Percentiles rank a stretch among this genome's conserved stretches.
phyloP scores from a whole-genome alignment of 139 green algal species.

The Chlamydomonas schloesseri region DNA sequence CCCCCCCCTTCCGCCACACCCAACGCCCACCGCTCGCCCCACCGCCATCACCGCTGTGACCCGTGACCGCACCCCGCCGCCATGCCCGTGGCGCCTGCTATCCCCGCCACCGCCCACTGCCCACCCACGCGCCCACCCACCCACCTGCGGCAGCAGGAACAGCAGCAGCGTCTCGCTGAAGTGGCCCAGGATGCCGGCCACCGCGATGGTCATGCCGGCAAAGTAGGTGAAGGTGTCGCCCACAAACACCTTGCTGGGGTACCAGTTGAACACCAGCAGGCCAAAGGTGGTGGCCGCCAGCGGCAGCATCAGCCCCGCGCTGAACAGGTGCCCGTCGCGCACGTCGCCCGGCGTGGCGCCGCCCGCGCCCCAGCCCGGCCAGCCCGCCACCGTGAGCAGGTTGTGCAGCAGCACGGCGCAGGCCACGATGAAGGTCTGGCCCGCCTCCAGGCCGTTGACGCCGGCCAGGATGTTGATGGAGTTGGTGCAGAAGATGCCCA shows the following conservation, averaged over 20 bases:
- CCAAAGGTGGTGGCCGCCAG: slow-evolving; percentile 85
- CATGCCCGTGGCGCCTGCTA: no score
- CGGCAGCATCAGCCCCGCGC: slow-evolving; percentile 91
- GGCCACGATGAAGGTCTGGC: slow-evolving; percentile 94
- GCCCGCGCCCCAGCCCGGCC: slow-evolving; percentile 1
- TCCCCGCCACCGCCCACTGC: no score
- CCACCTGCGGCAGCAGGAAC: slow-evolving; percentile 94
- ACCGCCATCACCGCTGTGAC: no score
- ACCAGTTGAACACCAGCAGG: slow-evolving; percentile 95
- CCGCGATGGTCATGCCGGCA: slow-evolving; percentile 97
- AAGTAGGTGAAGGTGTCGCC: slow-evolving; percentile 99
- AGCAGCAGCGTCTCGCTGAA: slow-evolving; percentile 97
- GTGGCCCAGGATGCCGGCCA: slow-evolving; percentile 97
- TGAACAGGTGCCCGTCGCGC: slow-evolving; percentile 96
- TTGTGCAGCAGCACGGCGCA: slow-evolving; percentile 91
- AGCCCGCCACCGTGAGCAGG: slow-evolving; percentile 60
- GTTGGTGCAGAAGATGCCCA: slow-evolving; percentile 98
- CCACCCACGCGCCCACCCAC: no score
- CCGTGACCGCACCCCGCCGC: no score
- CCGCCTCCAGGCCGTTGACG: slow-evolving; percentile 95
- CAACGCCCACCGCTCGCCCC: no score
- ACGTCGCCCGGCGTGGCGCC: slow-evolving; percentile 24
- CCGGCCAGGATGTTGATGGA: slow-evolving; percentile 99
- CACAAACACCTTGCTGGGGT: slow-evolving; percentile 90
- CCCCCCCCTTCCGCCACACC: no score